Conservation (phyloP, 768 basidiomycete species). For the Russula sp. region DNA sequence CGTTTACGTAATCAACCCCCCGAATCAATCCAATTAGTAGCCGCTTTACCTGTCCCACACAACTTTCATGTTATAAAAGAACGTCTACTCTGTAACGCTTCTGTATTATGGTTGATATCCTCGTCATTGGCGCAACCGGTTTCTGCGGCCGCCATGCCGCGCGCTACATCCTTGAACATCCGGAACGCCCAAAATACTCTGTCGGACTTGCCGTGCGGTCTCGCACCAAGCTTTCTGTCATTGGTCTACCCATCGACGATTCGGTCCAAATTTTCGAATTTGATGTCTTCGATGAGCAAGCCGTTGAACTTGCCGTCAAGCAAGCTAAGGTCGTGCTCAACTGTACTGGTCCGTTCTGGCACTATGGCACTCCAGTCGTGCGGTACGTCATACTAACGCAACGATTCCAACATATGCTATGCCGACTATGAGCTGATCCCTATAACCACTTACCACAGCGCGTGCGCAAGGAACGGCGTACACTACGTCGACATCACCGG, state of each 20-base stretch:
- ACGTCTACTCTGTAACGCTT: not conserved
- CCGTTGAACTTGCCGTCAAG: constrained; percentile 54
- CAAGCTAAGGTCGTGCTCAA: constrained; percentile 66
- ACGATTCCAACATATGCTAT: not conserved
- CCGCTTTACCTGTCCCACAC: too few species aligned
- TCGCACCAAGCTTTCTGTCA: constrained; percentile 14
- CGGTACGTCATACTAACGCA: constrained; percentile 34
- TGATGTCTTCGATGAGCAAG: constrained; percentile 50
- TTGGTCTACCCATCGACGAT: constrained; percentile 8
- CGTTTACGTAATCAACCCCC: not conserved
- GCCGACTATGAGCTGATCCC: not conserved
- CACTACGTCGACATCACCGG: constrained; percentile 87
- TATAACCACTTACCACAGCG: constrained; percentile 33
- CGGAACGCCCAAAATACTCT: constrained; percentile 16
- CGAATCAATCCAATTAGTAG: too few species aligned
- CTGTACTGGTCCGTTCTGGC: constrained; percentile 69
- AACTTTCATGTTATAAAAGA: too few species aligned
- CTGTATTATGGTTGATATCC: constrained; percentile 19
- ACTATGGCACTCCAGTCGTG: constrained; percentile 68
- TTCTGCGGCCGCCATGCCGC: constrained; percentile 24
- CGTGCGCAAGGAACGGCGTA: constrained; percentile 65
- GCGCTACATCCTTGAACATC: constrained; percentile 22
- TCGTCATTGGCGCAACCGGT: constrained; percentile 23
- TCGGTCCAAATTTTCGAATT: constrained; percentile 42
- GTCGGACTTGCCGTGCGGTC: constrained; percentile 21